Evolutionary conservation across 2,329 filamentous ascomycete genomes (phyloP).

Genomic region (Dothistroma septosporum): DNA sequence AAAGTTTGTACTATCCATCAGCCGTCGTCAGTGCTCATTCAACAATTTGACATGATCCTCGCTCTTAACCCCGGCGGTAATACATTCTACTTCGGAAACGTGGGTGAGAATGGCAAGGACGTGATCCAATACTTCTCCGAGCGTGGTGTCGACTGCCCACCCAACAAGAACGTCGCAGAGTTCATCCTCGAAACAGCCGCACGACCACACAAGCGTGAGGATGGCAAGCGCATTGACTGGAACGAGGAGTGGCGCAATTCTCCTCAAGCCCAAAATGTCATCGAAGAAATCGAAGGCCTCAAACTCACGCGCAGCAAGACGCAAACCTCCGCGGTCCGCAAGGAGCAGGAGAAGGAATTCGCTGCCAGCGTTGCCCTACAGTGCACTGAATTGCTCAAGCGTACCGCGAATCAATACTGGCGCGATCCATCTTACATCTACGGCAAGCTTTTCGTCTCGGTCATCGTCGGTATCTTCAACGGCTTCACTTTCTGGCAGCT

Average conservation of each 20-base stretch:
- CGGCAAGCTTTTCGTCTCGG: constrained; percentile 67
- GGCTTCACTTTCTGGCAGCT: constrained; percentile 74
- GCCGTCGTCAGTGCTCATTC: constrained; percentile 63
- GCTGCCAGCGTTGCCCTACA: constrained; percentile 63
- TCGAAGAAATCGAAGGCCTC: constrained; percentile 63
- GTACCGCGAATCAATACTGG: constrained; percentile 64
- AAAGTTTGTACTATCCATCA: constrained; percentile 67
- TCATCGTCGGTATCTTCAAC: constrained; percentile 72
- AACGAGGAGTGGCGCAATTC: constrained; percentile 70
- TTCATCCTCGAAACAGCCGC: constrained; percentile 64
- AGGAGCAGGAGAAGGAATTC: constrained; percentile 47
- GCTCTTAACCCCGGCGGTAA: constrained; percentile 65
- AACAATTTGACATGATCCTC: constrained; percentile 71
- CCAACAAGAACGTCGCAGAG: constrained; percentile 62
- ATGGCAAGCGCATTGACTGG: constrained; percentile 63
- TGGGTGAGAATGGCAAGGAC: constrained; percentile 62
- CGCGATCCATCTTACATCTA: constrained; percentile 72
- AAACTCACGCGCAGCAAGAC: constrained; percentile 54
- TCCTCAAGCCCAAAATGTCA: constrained; percentile 54
- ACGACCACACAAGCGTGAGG: constrained; percentile 49
- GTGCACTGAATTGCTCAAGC: constrained; percentile 62
- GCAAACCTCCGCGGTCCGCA: constrained; percentile 30
- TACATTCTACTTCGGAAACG: constrained; percentile 69
- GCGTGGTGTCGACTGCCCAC: constrained; percentile 62
- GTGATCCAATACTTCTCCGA: constrained; percentile 66